Conservation (phyloP, 371 early-diverging fungal species). For the Apophysomyces trapeziformis region DNA sequence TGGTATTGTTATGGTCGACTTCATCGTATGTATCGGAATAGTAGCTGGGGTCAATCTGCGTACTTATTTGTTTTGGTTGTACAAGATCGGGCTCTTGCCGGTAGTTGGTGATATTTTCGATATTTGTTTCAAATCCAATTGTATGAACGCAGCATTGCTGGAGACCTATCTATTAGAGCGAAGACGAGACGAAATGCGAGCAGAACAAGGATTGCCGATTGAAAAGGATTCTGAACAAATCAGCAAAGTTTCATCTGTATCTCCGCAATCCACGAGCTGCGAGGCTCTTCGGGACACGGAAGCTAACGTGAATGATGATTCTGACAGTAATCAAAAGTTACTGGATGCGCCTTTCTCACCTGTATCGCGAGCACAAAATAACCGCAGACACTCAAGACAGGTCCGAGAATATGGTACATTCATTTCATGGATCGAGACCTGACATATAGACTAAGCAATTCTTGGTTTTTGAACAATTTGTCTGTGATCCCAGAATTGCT, state of each 20-base stretch:
- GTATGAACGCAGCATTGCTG: constrained; percentile 41
- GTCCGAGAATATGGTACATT: constrained; percentile 8
- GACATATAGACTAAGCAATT: background rate
- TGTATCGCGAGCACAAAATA: background rate
- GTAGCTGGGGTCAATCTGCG: background rate
- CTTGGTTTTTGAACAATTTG: too few relatives aligned
- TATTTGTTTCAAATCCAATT: constrained; percentile 43
- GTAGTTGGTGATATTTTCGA: constrained; percentile 48
- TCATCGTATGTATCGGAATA: constrained; percentile 20
- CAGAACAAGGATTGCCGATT: constrained; percentile 24
- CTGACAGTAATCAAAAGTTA: background rate
- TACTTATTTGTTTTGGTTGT: constrained; percentile 6
- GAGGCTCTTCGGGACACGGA: constrained; percentile 2
- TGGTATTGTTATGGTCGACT: constrained; percentile 33
- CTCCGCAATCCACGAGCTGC: background rate
- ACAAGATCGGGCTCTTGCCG: constrained; percentile 22
- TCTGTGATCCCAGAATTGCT: too few relatives aligned
- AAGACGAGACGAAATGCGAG: constrained; percentile 34
- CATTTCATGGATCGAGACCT: constrained; percentile 7
- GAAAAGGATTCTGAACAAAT: background rate
- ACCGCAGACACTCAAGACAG: background rate
- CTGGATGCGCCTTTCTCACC: background rate
- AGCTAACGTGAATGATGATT: background rate
- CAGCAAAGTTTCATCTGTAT: background rate
- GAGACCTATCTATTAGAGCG: constrained; percentile 37